Base-by-base conservation (phyloP, 208 protist genomes). In the Endotrypanum monterogeii region DNA sequence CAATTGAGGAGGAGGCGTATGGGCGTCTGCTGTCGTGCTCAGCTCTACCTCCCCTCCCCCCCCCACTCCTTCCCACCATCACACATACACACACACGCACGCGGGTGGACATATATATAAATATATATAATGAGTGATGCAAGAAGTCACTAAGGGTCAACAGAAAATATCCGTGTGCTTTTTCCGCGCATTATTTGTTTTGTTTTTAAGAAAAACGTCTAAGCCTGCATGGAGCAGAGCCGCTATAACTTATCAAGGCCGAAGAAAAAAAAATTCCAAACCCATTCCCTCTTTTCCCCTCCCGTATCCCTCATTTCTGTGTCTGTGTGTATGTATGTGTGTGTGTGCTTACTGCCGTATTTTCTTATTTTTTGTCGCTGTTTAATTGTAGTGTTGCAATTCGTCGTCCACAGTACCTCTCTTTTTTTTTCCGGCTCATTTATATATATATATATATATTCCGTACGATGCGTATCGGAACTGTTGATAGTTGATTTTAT, bases 281-380 rank as follows among this genome's bases (percentile, higher is more conserved):
- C 3, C 3, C n/a, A n/a, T n/a, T n/a, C n/a, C 41, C 41, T 9
- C 41, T 9, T 46, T 9, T 12, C 9, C 41, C 3, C 9, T 9
- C 41, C 41, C 41, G 9, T 23, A 30, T 56, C 6, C 7, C 52
- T n/a, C 16, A 56, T 56, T 56, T 25, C 25, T 56, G 6, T 56
- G 20, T 56, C n/a, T 60, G 54, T n/a, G 25, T 7, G 55, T 23
- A 28, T 60, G 55, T 23, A 28, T 30, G 50, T 58, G 52, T 57
- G 52, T 30, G 55, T 60, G 4, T 60, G n/a, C 12, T 4, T 25
- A 50, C 50, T 25, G 16, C 63, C 16, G n/a, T 16, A 0, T 74
- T 6, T 67, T 55, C 71, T 30, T 61, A 7, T 30, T 63, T 51
- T 30, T 6, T 75, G n/a, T 71, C 9, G 63, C 66, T 65, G n/a